Base-by-base conservation (phyloP, 164 flowering plant genomes). In the Echeveria elegans region DNA sequence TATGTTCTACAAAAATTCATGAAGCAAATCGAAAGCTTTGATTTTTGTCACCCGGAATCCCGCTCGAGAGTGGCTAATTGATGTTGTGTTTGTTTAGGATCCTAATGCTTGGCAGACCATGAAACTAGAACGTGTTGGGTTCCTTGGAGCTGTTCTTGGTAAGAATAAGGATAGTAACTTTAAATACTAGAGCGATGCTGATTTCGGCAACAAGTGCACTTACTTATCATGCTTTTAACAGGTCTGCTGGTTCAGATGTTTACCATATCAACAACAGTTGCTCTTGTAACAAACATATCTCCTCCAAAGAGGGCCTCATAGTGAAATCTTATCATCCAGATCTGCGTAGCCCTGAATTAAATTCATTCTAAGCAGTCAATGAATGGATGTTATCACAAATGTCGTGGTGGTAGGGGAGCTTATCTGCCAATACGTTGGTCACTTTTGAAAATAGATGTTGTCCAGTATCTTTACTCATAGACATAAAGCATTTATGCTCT, bases 221-320 rank as follows among this genome's bases (percentile, higher is more conserved):
- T 10, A 34, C 47, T 38, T 21, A 9, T 34, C 65, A 59, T 16
- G n/a, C 37, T 56, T 37, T 71, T 26, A 29, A 19, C 77, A 83
- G 87, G 83, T 36, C 61, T 76, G 41, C 64, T 76, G 40, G 19
- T 77, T 45, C 82, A 81, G 73, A 64, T 80, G 16, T 38, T 79
- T 47, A 63, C 78, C 53, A 47, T 82, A 40, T 69, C 68, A 61
- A 79, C 83, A 26, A 72, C 70, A 47, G 29, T 61, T 50, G 71
- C 80, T 34, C 84, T 84, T 34, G 69, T 77, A 23, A 23, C 59
- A 16, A 84, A 84, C 73, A 86, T 86, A 88, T 78, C 85, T 63
- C 88, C 86, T 60, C 82, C 89, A 11, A 83, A 83, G 75, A 78
- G 74, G 70, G 68, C 84, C 63, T 78, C 85, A 48, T 83, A 77